A percentile compares a stretch with the other conserved stretches of the same genome.
Evolutionary conservation across 164 flowering plant genomes (phyloP).

Genomic region (Stephania cephalantha): DNA sequence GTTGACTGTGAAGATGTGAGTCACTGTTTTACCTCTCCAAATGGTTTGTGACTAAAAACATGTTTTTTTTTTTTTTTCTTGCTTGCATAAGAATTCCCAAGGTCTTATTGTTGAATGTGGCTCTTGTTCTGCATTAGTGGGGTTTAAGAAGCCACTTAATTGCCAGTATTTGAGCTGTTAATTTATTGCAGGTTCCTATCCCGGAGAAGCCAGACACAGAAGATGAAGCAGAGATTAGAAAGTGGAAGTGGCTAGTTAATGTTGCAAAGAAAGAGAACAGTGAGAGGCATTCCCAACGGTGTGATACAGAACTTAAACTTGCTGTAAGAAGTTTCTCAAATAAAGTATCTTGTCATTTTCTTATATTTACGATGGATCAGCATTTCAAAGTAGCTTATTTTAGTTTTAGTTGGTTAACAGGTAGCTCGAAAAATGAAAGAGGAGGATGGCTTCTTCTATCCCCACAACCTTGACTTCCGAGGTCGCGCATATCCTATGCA

Average conservation of each 20-base stretch:
- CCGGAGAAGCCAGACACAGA: slow-evolving; percentile 82
- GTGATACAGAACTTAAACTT: slow-evolving; percentile 91
- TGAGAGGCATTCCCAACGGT: slow-evolving; percentile 85
- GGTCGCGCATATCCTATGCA: slow-evolving; percentile 99
- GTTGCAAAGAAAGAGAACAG: slow-evolving; percentile 62
- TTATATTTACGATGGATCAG: neutral
- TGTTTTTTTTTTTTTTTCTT: neutral
- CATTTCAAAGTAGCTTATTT: neutral
- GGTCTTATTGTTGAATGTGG: neutral
- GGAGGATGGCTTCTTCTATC: slow-evolving; percentile 89
- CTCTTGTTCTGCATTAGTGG: neutral
- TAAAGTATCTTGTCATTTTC: neutral
- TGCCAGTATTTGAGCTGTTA: slow-evolving; percentile 2
- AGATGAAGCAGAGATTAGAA: slow-evolving; percentile 54
- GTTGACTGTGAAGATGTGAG: slow-evolving; percentile 83
- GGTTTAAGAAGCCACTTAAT: neutral
- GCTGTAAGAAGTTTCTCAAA: slow-evolving; percentile 43
- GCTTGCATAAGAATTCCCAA: neutral
- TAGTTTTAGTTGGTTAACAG: slow-evolving; percentile 33
- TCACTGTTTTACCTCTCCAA: slow-evolving; percentile 7
- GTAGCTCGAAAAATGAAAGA: slow-evolving; percentile 91
- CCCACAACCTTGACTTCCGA: slow-evolving; percentile 96
- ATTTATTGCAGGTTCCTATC: slow-evolving; percentile 49
- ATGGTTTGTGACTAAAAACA: neutral
- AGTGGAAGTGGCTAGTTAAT: slow-evolving; percentile 86